A percentile compares a stretch with the other conserved stretches of the same genome.
Conservation (phyloP, 441 rosid species). For the Mallotus japonicus region DNA sequence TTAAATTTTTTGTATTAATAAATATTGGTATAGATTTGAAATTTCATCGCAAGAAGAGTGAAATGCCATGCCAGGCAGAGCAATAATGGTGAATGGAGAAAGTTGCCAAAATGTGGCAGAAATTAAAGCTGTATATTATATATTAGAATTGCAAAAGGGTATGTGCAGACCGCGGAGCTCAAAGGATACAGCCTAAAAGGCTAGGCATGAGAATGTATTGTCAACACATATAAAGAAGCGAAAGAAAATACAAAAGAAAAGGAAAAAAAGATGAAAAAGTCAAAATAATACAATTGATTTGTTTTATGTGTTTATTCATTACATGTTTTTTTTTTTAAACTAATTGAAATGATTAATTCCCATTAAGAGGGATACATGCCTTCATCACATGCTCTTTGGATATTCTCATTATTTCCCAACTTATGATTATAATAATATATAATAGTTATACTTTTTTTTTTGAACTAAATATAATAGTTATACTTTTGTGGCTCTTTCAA, state of each 20-base stretch:
- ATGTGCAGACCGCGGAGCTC: no score
- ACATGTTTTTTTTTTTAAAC: background rate
- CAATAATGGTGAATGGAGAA: background rate
- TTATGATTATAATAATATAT: background rate
- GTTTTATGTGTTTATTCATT: background rate
- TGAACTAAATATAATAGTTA: no score
- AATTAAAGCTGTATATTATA: background rate
- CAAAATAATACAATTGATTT: conserved; percentile 5
- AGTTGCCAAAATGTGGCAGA: background rate
- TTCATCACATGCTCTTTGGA: conserved; percentile 5
- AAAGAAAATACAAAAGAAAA: no score
- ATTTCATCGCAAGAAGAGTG: no score
- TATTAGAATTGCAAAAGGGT: background rate
- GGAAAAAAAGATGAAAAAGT: background rate
- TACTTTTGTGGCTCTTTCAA: background rate
- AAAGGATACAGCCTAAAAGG: no score
- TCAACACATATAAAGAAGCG: no score
- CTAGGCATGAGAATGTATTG: no score
- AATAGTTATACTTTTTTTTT: background rate
- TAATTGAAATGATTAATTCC: no score
- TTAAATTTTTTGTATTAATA: no score
- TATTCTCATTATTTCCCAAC: background rate
- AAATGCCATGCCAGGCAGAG: no score
- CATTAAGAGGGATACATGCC: background rate
- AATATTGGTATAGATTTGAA: no score